phyloP scores from a whole-genome alignment of 352 stramenopile species.

The Phytophthora foliorum region DNA sequence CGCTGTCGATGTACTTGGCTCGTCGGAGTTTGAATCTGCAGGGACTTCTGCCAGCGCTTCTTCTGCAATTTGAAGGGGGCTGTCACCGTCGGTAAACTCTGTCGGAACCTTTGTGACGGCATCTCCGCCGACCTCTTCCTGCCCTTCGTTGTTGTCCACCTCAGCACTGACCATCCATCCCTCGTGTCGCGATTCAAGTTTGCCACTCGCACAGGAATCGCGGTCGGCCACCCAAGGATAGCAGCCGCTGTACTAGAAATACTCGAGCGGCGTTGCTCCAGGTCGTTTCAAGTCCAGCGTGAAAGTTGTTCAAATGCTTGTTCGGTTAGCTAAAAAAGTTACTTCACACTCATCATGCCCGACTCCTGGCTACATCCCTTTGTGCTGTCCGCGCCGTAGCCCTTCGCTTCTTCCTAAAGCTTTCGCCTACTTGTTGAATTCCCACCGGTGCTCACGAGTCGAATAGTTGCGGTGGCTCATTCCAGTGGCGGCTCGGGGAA shows the following conservation, averaged over 20 bases:
- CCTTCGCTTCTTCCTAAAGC: background rate
- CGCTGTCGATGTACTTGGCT: background rate
- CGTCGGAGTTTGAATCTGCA: background rate
- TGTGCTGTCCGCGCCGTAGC: constrained; percentile 2
- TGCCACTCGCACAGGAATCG: constrained; percentile 14
- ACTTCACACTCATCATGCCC: constrained; percentile 11
- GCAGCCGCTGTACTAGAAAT: constrained; percentile 13
- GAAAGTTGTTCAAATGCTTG: constrained; percentile 7
- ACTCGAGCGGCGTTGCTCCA: background rate
- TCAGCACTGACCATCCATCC: constrained; percentile 36
- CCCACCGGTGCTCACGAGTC: background rate
- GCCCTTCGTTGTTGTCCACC: constrained; percentile 15
- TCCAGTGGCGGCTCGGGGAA: constrained; percentile 75
- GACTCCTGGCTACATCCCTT: background rate
- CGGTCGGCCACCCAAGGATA: constrained; percentile 5
- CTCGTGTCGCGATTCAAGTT: constrained; percentile 8
- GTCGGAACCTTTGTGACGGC: background rate
- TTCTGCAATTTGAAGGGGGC: background rate
- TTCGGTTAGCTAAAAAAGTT: constrained; percentile 25
- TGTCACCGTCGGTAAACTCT: background rate
- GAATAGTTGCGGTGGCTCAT: constrained; percentile 26
- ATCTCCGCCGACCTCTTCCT: constrained; percentile 13
- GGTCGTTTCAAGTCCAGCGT: constrained; percentile 23
- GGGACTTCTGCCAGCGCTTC: background rate
- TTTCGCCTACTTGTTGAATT: background rate